Evolutionary conservation across 441 rosid genomes (phyloP), one percentile per base, ranked within the genome.

Genomic region (Syzygium malaccense): DNA sequence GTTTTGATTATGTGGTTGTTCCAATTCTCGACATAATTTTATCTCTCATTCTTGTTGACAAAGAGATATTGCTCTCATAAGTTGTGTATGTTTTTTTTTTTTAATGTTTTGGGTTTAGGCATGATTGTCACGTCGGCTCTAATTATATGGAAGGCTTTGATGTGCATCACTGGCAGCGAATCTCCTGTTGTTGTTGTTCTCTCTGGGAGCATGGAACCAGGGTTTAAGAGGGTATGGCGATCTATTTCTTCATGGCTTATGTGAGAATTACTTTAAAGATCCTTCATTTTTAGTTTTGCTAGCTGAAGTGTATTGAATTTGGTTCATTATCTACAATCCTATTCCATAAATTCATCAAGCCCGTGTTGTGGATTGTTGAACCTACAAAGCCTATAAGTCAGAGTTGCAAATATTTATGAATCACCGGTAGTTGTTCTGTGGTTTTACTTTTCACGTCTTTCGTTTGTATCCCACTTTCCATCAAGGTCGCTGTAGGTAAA

Each of bases 181-280:
- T 97, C 98, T 3, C 98, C 99, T 28, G 94, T 97, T 2, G 99
- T 97, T 48, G 98, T 96, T 90, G 98, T 96, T 89, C 97, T 98
- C 78, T 94, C 99, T 25, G 97, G 89, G 86, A 97, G 99, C 85
- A 97, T 97, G 98, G 99, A 98, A 90, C 99, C 98, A 87, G 99
- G 95, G 83, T 98, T 98, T 91, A 87, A 95, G 89, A 92, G 98
- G 89, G 98, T 96, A 49, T n/a, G 37, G 71, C 7, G 19, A 62
- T n/a, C 71, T n/a, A 62, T 62, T 62, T 62, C 71, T 62, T 62
- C 18, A 15, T 14, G 9, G 10, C 15, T 14, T 71, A 37, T 37
- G 80, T 20, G 51, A 37, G 49, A 19, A 2, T 71, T 71, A 71
- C 49, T 71, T 71, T 3, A 13, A 71, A 71, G 80, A 71, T 71